Evolutionary conservation across 805 yeast species (phyloP).

Genomic region (Cephaloascus fragrans): DNA sequence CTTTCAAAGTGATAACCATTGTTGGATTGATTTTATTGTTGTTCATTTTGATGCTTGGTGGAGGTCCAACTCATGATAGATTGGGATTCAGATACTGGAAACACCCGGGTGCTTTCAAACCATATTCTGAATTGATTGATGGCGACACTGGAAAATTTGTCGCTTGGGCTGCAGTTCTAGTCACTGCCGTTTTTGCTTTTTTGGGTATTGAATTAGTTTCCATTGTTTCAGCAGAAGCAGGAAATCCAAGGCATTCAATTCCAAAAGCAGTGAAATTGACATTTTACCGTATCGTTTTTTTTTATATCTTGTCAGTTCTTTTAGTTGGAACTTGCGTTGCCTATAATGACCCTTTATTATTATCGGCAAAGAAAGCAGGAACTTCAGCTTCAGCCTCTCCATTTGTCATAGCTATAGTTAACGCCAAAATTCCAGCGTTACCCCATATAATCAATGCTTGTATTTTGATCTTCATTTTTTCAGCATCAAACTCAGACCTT

Average conservation of each 20-base stretch:
- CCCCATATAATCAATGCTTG: slow-evolving; percentile 74
- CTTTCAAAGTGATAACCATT: slow-evolving; percentile 55
- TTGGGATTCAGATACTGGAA: slow-evolving; percentile 65
- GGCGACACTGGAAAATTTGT: slow-evolving; percentile 48
- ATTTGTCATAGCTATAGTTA: slow-evolving; percentile 70
- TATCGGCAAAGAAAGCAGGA: slow-evolving; percentile 37
- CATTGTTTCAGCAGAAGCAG: slow-evolving; percentile 65
- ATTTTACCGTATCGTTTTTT: slow-evolving; percentile 56
- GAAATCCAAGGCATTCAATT: slow-evolving; percentile 56
- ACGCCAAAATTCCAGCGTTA: slow-evolving; percentile 52
- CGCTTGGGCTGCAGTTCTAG: slow-evolving; percentile 52
- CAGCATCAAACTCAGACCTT: slow-evolving; percentile 75
- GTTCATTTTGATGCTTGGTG: slow-evolving; percentile 64
- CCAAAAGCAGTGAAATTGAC: slow-evolving; percentile 67
- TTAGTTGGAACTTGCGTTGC: slow-evolving; percentile 64
- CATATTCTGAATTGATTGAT: slow-evolving; percentile 25
- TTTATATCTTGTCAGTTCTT: slow-evolving; percentile 52
- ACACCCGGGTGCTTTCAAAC: slow-evolving; percentile 52
- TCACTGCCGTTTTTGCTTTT: slow-evolving; percentile 60
- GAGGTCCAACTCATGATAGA: slow-evolving; percentile 68
- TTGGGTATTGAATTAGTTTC: slow-evolving; percentile 66
- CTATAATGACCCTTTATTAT: slow-evolving; percentile 39
- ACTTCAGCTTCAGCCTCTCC: slow-evolving; percentile 70
- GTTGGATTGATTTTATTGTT: slow-evolving; percentile 57
- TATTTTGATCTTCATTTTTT: slow-evolving; percentile 66